Evolutionary conservation across 805 yeast species (phyloP), one percentile per base, ranked within the genome.

Genomic region (Metschnikowia dekortorum): DNA sequence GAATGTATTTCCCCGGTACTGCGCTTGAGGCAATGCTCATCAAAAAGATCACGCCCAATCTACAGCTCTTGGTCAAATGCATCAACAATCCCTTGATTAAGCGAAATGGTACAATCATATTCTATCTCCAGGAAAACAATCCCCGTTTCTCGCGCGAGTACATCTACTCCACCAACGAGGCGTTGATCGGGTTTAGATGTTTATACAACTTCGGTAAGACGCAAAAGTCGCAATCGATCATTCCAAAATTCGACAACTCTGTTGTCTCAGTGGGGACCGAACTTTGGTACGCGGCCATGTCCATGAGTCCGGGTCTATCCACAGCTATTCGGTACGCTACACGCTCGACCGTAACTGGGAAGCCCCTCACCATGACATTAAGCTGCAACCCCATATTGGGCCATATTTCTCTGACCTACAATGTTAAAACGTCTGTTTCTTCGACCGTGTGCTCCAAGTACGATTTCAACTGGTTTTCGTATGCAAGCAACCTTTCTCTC

Each of bases 381-480:
- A 84, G 96, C 0, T 76, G 85, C 51, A 94, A 94, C 64, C 99
- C 99, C 1, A 72, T 94, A 13, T 73, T 92, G 63, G 99, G 99
- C 2, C 91, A 90, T 56, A 68, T 94, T 1, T 84, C 96, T 2
- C 84, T 96, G 1, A 85, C 96, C 0, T 94, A 91, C 63, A 82
- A 96, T 0, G 89, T 90, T 33, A 84, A 85, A 60, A 87, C 97
- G 0, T 81, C 88, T 5, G 76, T 82, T 2, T 78, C 80, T 31
- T 81, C 92, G 1, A 85, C 96, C 0, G 84, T 92, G 48, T 82
- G 90, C 43, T 87, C 96, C 5, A 79, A 85, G 51, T 91, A 89
- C 61, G 96, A 89, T 61, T 92, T 94, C 67, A 94, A 94, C 62
- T 70, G 89, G 47, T 92, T 88, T 63, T 92, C 98, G 0, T 91